These are phyloP conservation scores for Zygnema cylindricum DNA, from an alignment of 139 green algal genomes.

Conservation along the genomic window DNA sequence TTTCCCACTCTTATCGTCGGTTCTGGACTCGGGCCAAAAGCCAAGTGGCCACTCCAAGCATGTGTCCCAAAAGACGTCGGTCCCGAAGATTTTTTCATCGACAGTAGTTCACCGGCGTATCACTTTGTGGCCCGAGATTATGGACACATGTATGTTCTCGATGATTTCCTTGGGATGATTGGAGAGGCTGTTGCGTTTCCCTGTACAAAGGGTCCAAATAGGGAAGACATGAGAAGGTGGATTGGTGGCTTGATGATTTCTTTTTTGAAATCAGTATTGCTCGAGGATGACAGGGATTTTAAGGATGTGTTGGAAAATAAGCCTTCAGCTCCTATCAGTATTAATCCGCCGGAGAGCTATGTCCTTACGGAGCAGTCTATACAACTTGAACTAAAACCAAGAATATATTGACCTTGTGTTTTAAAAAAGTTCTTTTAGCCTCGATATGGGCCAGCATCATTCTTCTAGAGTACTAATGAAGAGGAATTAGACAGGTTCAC, in stretches of 20 bases:
- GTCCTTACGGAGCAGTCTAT: too few relatives aligned
- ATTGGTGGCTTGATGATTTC: constrained; percentile 33
- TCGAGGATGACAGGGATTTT: constrained; percentile 10
- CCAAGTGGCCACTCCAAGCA: neutral
- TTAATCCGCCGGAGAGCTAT: neutral
- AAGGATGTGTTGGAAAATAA: neutral
- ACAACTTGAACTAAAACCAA: too few relatives aligned
- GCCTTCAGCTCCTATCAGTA: neutral
- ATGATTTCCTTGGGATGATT: too few relatives aligned
- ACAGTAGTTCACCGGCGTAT: constrained; percentile 31
- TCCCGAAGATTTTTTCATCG: constrained; percentile 39
- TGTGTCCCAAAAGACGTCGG: constrained; percentile 48
- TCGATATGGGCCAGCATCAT: too few relatives aligned
- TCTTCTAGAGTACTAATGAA: too few relatives aligned
- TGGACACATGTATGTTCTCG: constrained; percentile 60
- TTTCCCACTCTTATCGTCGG: constrained; percentile 46
- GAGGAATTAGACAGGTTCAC: too few relatives aligned
- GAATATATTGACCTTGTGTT: too few relatives aligned
- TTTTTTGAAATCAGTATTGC: constrained; percentile 38
- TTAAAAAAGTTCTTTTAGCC: too few relatives aligned
- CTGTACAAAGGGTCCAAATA: constrained; percentile 40
- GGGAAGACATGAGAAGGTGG: neutral
- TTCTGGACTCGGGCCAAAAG: constrained; percentile 36
- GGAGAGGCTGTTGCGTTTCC: too few relatives aligned
- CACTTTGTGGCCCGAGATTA: constrained; percentile 53